phyloP scores from a whole-genome alignment of 805 yeast genomes.

The Blastobotrys attinorum region DNA sequence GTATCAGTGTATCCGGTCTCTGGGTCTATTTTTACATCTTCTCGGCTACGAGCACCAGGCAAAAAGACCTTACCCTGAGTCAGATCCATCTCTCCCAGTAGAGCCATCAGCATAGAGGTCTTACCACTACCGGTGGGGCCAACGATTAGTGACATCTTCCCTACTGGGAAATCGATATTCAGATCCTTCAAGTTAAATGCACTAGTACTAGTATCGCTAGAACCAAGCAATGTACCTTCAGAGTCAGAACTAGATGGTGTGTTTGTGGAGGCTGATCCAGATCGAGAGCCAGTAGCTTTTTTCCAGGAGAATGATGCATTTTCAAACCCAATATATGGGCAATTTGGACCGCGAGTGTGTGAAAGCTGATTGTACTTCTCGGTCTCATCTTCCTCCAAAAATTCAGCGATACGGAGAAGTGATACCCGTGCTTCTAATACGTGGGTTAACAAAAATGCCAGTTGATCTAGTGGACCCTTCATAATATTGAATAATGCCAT shows the following conservation, averaged over 20 bases:
- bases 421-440: constrained; percentile 93
- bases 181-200: constrained; percentile 78
- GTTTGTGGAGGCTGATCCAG: not conserved
- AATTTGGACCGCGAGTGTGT: constrained; percentile 39
- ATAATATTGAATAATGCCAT: constrained; percentile 77
- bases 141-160: constrained; percentile 73
- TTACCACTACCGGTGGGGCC: constrained; percentile 97
- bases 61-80: constrained; percentile 62
- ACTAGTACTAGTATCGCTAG: constrained; percentile 34
- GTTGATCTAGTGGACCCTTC: constrained; percentile 81
- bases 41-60: constrained; percentile 70
- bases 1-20: constrained; percentile 79
- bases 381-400: constrained; percentile 76
- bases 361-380: constrained; percentile 78
- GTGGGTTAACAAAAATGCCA: constrained; percentile 80
- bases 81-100: constrained; percentile 88
- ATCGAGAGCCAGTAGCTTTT: constrained; percentile 20
- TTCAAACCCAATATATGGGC: constrained; percentile 72
- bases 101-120: constrained; percentile 80
- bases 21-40: constrained; percentile 62
- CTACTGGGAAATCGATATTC: constrained; percentile 58
- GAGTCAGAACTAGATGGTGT: too few species aligned
- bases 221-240: too few species aligned
- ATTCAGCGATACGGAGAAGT: constrained; percentile 74
- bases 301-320: constrained; percentile 37